Evolutionary conservation across 208 protist species (phyloP).

Genomic region (Crithidia expoeki): DNA sequence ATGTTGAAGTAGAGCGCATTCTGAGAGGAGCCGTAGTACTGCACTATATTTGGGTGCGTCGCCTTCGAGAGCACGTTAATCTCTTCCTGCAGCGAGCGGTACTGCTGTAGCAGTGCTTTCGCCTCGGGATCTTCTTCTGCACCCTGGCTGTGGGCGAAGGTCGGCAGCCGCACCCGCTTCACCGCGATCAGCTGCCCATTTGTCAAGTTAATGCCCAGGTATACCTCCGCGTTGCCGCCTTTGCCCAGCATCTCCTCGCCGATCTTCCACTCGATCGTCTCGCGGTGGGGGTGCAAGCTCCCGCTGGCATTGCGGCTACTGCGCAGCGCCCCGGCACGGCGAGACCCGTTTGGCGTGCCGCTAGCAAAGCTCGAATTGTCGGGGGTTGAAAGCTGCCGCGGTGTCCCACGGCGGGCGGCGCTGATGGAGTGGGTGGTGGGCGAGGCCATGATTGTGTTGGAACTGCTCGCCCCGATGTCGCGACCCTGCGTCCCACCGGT

Average conservation of each 20-base stretch:
- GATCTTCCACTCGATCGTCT: conserved; percentile 92
- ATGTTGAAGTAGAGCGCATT: conserved; percentile 90
- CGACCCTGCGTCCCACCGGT: neutral
- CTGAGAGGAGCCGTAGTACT: conserved; percentile 88
- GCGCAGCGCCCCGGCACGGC: conserved; percentile 9
- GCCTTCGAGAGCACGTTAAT: conserved; percentile 91
- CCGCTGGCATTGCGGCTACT: conserved; percentile 30
- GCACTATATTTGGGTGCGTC: conserved; percentile 90
- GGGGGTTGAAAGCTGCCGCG: conserved; percentile 44
- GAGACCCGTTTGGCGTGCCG: conserved; percentile 29
- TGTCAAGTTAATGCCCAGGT: conserved; percentile 90
- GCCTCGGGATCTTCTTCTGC: conserved; percentile 46
- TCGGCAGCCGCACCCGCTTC: conserved; percentile 85
- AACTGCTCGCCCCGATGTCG: conserved; percentile 29
- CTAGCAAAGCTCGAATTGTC: conserved; percentile 50
- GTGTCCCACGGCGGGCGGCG: conserved; percentile 37
- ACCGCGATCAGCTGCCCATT: conserved; percentile 92
- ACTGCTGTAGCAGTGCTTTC: conserved; percentile 79
- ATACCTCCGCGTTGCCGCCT: conserved; percentile 90
- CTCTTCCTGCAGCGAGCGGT: conserved; percentile 86
- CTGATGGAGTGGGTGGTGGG: conserved; percentile 11
- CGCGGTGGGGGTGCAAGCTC: conserved; percentile 44
- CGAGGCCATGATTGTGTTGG: conserved; percentile 20
- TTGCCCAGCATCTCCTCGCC: conserved; percentile 91
- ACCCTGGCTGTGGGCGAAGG: conserved; percentile 20